Evolutionary conservation across 164 flowering plant species (phyloP), one percentile per base, ranked within the genome.

Genomic region (Sextonia rubra): DNA sequence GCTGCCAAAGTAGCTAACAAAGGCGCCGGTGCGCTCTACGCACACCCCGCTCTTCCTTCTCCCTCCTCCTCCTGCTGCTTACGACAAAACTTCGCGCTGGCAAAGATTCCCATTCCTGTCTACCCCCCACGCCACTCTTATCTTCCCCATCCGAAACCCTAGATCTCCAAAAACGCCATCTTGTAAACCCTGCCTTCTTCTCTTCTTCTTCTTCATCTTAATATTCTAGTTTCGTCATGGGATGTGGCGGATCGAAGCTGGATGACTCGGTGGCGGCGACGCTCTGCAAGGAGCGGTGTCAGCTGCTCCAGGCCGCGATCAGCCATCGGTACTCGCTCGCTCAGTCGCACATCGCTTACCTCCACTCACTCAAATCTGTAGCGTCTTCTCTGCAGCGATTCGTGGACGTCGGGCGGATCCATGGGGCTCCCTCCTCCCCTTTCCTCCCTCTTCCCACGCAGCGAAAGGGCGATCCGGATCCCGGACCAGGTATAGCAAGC

Each of bases 231-330:
- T 15, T 4, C 58, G 68, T 23, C 26, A 87, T 87, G 91, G 91
- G 91, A 44, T 86, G 91, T 71, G 11, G 81, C 49, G 73, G 73
- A 62, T 88, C 91, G 3, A 86, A 75, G 69, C 76, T 85, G 52
- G 84, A 86, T 78, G 77, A 80, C 62, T 75, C 82, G 17, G 88
- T 83, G 60, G 88, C 88, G 15, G 89, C 86, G 30, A 69, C 79
- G 24, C 78, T 88, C 0, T 88, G 91, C 77, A 86, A 85, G 15
- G 86, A 86, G 74, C 86, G 91, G 55, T 80, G 85, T 72, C 68
- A 24, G 7, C 80, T 73, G 74, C 79, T 86, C 44, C 80, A 80
- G 6, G 82, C 77, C 4, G 86, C 91, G 1, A 81, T 88, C 66
- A 72, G 65, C 24, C 81, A 76, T 4, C 76, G 83, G 60, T 75